Conservation (phyloP, 2,329 filamentous ascomycete species). For the Nigrospora sphaerica region DNA sequence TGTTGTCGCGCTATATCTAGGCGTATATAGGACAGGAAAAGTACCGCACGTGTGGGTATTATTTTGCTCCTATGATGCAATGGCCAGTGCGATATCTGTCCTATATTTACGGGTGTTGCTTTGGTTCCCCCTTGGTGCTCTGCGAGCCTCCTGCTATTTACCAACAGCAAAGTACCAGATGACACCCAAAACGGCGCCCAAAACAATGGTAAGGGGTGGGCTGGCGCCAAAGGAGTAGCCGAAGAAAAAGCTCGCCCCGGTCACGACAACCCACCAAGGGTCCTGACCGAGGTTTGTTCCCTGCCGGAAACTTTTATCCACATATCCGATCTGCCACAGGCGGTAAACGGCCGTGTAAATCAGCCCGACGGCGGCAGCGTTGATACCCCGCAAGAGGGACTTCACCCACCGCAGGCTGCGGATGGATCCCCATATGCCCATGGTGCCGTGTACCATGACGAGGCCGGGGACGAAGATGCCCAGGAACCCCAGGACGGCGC, state of each 20-base stretch:
- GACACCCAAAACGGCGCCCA: slow-evolving; percentile 26
- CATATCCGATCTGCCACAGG: slow-evolving; percentile 54
- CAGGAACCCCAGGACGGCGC: slow-evolving; percentile 43
- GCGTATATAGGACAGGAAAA: too few relatives aligned
- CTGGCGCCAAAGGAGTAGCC: slow-evolving; percentile 22
- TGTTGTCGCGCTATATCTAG: too few relatives aligned
- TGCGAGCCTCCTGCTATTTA: too few relatives aligned
- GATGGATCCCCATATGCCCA: slow-evolving; percentile 48
- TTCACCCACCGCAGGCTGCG: slow-evolving; percentile 38
- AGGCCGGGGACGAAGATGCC: slow-evolving; percentile 48
- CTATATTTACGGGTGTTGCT: too few relatives aligned
- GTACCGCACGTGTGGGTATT: too few relatives aligned
- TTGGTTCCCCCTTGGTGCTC: too few relatives aligned
- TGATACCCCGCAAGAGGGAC: slow-evolving; percentile 45
- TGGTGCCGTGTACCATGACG: slow-evolving; percentile 38
- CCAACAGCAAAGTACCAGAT: slow-evolving; percentile 3
- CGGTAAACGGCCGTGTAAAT: slow-evolving; percentile 60
- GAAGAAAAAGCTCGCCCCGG: slow-evolving; percentile 31
- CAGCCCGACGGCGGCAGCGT: slow-evolving; percentile 52
- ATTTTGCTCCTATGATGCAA: too few relatives aligned
- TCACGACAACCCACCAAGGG: slow-evolving; percentile 58
- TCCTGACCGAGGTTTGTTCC: slow-evolving; percentile 49
- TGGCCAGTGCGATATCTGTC: too few relatives aligned
- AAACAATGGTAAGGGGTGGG: slow-evolving; percentile 23
- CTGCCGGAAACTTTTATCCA: slow-evolving; percentile 37